A percentile compares a stretch with the other conserved stretches of the same genome.
phyloP scores from a whole-genome alignment of 2,329 filamentous ascomycete species.

The Orbilia brochopaga region DNA sequence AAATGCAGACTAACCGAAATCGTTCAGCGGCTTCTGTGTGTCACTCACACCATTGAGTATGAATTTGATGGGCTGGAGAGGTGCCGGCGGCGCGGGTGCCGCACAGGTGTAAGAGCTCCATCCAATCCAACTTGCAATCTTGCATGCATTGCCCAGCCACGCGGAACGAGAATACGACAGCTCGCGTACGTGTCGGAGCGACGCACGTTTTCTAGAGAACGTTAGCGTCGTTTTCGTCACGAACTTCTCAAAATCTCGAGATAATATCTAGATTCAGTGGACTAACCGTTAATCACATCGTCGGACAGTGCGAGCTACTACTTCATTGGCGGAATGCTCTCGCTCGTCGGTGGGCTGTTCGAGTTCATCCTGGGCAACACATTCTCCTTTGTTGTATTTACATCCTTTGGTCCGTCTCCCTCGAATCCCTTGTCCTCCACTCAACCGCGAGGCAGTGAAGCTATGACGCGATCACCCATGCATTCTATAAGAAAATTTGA shows the following conservation, averaged over 20 bases:
- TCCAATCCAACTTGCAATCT: constrained; percentile 13
- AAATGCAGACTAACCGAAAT: constrained; percentile 59
- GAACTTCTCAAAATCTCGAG: no score
- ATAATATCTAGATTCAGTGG: not conserved
- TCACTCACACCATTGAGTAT: constrained; percentile 62
- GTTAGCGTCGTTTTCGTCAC: constrained; percentile 17
- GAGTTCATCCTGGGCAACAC: constrained; percentile 68
- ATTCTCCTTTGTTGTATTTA: constrained; percentile 67
- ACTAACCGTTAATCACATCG: no score
- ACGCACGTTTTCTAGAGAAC: constrained; percentile 13
- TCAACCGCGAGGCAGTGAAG: constrained; percentile 50
- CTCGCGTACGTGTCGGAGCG: no score
- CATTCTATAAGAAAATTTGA: not conserved
- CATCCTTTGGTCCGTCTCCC: constrained; percentile 59
- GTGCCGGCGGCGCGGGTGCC: constrained; percentile 62
- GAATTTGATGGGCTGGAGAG: constrained; percentile 65
- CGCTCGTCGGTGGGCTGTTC: constrained; percentile 63
- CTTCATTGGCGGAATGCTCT: constrained; percentile 65
- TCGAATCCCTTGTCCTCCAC: not conserved
- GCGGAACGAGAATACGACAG: not conserved
- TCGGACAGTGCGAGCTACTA: constrained; percentile 60
- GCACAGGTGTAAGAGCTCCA: constrained; percentile 61
- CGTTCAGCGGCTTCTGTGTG: constrained; percentile 61
- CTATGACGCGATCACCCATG: constrained; percentile 33
- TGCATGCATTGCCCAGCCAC: not conserved